These are phyloP conservation scores for Forsythia viridissima DNA, from an alignment of 257 asterid species.

Conservation along the genomic window DNA sequence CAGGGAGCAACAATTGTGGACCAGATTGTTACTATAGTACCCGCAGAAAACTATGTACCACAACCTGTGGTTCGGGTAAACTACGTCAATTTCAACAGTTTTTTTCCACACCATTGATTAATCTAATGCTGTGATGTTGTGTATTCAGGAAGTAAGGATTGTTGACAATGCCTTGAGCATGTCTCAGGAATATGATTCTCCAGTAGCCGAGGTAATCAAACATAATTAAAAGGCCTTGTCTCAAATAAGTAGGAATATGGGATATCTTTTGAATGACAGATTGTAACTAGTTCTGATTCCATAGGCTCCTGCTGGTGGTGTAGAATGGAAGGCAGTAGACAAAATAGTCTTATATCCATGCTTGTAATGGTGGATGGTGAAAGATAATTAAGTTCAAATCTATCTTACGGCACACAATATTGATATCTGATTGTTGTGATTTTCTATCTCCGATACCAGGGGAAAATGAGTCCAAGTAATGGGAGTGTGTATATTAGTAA, in stretches of 20 bases:
- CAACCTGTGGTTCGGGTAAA: constrained; percentile 50
- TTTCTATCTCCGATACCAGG: constrained; percentile 43
- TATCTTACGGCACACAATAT: constrained; percentile 1
- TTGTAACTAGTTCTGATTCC: neutral
- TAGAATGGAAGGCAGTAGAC: neutral
- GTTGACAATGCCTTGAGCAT: constrained; percentile 41
- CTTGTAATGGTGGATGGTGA: constrained; percentile 2
- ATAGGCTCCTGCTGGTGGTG: neutral
- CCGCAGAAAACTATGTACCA: constrained; percentile 60
- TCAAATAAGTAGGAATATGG: neutral
- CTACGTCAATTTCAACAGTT: neutral
- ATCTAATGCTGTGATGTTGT: constrained; percentile 16
- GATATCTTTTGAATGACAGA: neutral
- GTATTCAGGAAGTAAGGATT: constrained; percentile 43
- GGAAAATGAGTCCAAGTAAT: constrained; percentile 44
- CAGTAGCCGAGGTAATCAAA: constrained; percentile 56
- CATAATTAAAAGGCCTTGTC: neutral
- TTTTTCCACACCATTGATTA: constrained; percentile 12
- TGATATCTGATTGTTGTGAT: constrained; percentile 21
- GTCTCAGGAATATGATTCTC: constrained; percentile 39
- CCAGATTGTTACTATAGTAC: constrained; percentile 62
- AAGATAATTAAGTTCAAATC: constrained; percentile 4
- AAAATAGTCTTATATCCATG: constrained; percentile 7
- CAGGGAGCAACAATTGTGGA: constrained; percentile 92
- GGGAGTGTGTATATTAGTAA: constrained; percentile 66